These are phyloP conservation scores for Diutina neorugosa DNA, from an alignment of 1,139 yeast species.

Conservation along the genomic window DNA sequence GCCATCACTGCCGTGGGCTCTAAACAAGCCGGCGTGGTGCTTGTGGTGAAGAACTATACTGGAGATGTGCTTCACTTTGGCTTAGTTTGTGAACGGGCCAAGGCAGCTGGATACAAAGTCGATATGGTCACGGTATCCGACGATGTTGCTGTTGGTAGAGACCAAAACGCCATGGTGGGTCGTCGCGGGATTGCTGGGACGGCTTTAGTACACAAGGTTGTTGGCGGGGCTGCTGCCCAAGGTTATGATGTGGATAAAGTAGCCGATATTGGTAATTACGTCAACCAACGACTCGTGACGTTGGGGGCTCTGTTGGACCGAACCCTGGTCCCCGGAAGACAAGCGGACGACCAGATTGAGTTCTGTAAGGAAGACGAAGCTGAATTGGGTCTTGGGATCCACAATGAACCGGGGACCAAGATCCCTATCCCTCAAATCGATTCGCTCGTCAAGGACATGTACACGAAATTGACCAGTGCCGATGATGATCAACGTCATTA, in stretches of 20 bases:
- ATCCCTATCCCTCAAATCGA: conserved; percentile 63
- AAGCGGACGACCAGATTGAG: conserved; percentile 31
- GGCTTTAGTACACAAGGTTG: conserved; percentile 69
- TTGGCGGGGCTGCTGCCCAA: conserved; percentile 63
- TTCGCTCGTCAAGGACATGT: conserved; percentile 40
- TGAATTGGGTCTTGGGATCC: conserved; percentile 93
- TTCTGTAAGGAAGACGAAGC: conserved; percentile 42
- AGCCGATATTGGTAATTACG: conserved; percentile 44
- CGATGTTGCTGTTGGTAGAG: conserved; percentile 85
- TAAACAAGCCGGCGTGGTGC: conserved; percentile 50
- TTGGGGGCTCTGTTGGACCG: conserved; percentile 86
- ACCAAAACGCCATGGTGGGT: conserved; percentile 83
- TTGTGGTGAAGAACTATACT: conserved; percentile 82
- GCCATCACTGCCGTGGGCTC: conserved; percentile 52
- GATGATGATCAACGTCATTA: conserved; percentile 59
- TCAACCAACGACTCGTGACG: conserved; percentile 62
- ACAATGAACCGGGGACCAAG: conserved; percentile 83
- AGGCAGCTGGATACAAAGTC: conserved; percentile 58
- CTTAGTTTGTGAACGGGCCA: conserved; percentile 78
- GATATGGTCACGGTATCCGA: conserved; percentile 72
- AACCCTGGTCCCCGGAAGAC: conserved; percentile 78
- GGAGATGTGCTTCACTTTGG: conserved; percentile 93
- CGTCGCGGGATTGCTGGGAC: conserved; percentile 93
- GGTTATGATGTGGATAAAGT: conserved; percentile 33
- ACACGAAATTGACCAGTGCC: conserved; percentile 37